Evolutionary conservation across 1,139 yeast genomes (phyloP).

Genomic region (Kodamaea fungicola): DNA sequence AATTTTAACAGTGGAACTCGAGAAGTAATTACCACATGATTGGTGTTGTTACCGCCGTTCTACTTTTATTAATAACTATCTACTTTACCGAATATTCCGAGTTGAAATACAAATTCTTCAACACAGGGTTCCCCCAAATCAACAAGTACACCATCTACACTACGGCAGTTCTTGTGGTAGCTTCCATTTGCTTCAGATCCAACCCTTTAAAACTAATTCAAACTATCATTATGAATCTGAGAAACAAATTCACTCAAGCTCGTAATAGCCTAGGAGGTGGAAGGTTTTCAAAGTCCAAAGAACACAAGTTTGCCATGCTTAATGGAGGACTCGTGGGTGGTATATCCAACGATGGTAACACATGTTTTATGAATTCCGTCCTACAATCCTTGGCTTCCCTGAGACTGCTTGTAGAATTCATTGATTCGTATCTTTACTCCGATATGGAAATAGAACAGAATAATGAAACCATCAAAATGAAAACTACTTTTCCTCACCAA

Average conservation of each 20-base stretch:
- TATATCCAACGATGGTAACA: conserved; percentile 82
- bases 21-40: background rate
- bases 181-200: conserved; percentile 6
- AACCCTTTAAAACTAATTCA: conserved; percentile 6
- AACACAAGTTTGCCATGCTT: conserved; percentile 37
- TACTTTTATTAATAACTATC: background rate
- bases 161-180: conserved; percentile 9
- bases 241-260: conserved; percentile 9
- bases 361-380: conserved; percentile 91
- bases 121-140: background rate
- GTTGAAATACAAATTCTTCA: background rate
- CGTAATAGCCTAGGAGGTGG: conserved; percentile 5
- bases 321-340: conserved; percentile 83
- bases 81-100: conserved; percentile 1
- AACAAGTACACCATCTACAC: conserved; percentile 3
- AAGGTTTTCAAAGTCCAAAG: conserved; percentile 18
- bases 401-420: conserved; percentile 53
- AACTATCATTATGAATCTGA: conserved; percentile 11
- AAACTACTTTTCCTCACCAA: conserved; percentile 28
- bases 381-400: conserved; percentile 82
- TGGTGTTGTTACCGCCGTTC: background rate
- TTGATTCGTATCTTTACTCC: conserved; percentile 42
- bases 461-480: conserved; percentile 21
- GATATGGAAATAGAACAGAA: conserved; percentile 18
- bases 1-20: background rate